phyloP scores from a whole-genome alignment of 176 grass and related monocot species.

The barley (Hordeum vulgare) region MorexV3_pseudomolecules_assembly NC_058520.1:417522914-417523413 shows the following conservation, averaged over 20 bases:
- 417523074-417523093: conserved; percentile 25
- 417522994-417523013: neutral
- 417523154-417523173: neutral
- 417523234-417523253: too few species aligned
- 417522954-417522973: conserved; percentile 30
- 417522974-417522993: conserved; percentile 6
- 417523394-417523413: too few species aligned
- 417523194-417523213: too few species aligned
- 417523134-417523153: neutral
- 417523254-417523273: too few species aligned
- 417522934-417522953: conserved; percentile 27
- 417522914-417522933: conserved; percentile 34
- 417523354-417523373: too few species aligned
- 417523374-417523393: too few species aligned
- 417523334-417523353: too few species aligned
- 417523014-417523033: conserved; percentile 3
- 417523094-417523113: neutral
- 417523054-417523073: neutral
- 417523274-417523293: too few species aligned
- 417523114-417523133: neutral
- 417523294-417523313: too few species aligned
- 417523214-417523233: too few species aligned
- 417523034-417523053: conserved; percentile 12
- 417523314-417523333: too few species aligned
- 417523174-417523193: too few species aligned